Base-by-base conservation (phyloP, 805 yeast species). In the Starmerella asiatica region DNA sequence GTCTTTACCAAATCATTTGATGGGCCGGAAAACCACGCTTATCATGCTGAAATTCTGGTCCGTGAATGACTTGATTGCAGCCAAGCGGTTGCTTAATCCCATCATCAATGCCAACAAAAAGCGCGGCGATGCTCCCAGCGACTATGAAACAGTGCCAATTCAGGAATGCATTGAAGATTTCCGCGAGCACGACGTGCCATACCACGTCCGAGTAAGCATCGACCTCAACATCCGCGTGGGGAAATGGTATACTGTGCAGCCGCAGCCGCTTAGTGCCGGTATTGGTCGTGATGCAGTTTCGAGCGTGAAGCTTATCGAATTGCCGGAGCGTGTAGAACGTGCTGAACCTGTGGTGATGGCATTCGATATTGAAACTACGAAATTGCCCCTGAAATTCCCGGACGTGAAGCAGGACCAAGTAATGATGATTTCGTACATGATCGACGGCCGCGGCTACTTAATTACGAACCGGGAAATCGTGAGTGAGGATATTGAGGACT, bases 361-460 rank as follows among this genome's bases (percentile, higher is more conserved):
- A 0, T 91, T 83, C 56, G 99, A 91, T 69, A 91, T 91, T 40
- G 99, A 91, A 65, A 91, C 99, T 1, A 84, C 96, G 12, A 91
- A 91, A 57, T 84, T 93, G 11, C 97, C 97, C 2, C 68, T 91
- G 44, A 93, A 91, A 57, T 91, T 91, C 50, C 99, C 99, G 0
- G 98, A 84, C 53, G 71, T 95, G 5, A 67, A 79, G 9, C 69
- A 80, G 5, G 99, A 91, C 61, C 93, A 83, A 59, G 72, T 91
- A 30, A 91, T 91, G 96, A 93, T 93, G 98, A 91, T 91, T 37
- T 93, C 98, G 2, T 91, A 91, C 57, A 93, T 93, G 98, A 86
- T 91, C 45, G 98, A 91, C 56, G 98, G 97, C 9, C 93, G 83
- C 51, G 99, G 99, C 29, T 91, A 65, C 56, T 64, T 91, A 29